A percentile compares a stretch with the other conserved stretches of the same genome.
These are phyloP conservation scores for Apophysomyces trapeziformis DNA, from an alignment of 371 early-diverging fungal species.

Conservation along the genomic window DNA sequence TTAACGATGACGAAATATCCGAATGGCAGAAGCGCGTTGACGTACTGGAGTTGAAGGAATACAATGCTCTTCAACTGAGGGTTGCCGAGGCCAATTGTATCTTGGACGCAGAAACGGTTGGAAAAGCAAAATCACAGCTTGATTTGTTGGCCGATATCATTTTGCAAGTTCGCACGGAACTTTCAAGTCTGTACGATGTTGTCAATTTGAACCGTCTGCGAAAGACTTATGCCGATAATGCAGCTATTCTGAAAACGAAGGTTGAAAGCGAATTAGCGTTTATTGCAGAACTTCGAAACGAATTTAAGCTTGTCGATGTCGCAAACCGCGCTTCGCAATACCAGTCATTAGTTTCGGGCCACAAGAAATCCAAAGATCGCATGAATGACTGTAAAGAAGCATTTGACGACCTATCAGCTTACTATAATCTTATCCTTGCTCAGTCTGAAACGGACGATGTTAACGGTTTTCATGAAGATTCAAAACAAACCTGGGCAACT, in stretches of 20 bases:
- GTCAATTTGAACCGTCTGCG: constrained; percentile 25
- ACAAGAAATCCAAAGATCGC: constrained; percentile 16
- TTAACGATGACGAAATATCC: constrained; percentile 17
- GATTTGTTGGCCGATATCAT: constrained; percentile 10
- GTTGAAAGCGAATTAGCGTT: constrained; percentile 6
- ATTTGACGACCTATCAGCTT: constrained; percentile 17
- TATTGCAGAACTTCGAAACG: constrained; percentile 11
- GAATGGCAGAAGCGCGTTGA: constrained; percentile 7
- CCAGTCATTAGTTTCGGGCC: constrained; percentile 18
- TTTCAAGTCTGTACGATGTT: constrained; percentile 16
- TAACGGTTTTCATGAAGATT: neutral
- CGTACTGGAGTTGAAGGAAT: neutral
- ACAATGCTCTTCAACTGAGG: neutral
- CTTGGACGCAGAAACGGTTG: constrained; percentile 4
- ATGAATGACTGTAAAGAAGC: constrained; percentile 26
- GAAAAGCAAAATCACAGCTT: constrained; percentile 11
- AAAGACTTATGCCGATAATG: constrained; percentile 21
- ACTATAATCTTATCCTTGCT: constrained; percentile 18
- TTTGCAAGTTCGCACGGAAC: constrained; percentile 9
- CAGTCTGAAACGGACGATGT: constrained; percentile 6
- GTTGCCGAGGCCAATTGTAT: neutral
- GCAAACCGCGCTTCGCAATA: constrained; percentile 15
- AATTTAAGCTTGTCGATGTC: neutral
- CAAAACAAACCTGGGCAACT: constrained; percentile 16
- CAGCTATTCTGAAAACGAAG: constrained; percentile 12